Evolutionary conservation across 228 moss, liverwort and hornwort species (phyloP).

Genomic region (Sphagnum magellanicum): DNA sequence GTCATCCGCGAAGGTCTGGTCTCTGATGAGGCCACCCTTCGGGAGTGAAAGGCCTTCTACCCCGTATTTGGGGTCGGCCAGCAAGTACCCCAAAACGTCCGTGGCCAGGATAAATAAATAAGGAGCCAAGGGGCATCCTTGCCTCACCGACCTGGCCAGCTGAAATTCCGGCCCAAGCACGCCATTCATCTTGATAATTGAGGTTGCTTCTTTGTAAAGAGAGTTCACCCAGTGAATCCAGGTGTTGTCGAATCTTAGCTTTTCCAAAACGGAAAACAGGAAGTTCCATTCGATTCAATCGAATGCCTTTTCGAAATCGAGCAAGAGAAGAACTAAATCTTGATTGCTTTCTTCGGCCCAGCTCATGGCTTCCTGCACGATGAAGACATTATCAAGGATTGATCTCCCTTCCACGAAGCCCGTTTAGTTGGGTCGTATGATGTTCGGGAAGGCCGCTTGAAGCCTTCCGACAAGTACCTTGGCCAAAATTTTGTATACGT

Average conservation of each 20-base stretch:
- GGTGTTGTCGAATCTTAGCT: neutral
- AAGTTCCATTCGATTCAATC: neutral
- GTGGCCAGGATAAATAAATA: neutral
- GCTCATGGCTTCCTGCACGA: neutral
- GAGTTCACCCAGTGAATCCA: neutral
- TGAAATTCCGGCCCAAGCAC: too few species aligned
- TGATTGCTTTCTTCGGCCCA: neutral
- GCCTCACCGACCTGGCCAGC: neutral
- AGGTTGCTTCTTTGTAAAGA: neutral
- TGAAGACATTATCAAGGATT: neutral
- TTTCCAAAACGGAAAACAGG: rapidly evolving
- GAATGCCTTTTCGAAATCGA: neutral
- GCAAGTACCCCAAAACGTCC: neutral
- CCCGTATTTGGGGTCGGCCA: neutral
- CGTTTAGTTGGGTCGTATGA: neutral
- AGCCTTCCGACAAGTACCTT: neutral
- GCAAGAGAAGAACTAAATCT: neutral
- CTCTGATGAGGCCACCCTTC: neutral
- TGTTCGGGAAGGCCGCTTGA: neutral
- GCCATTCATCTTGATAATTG: too few species aligned
- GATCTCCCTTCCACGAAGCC: neutral
- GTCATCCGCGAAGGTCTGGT: neutral
- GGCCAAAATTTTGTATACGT: neutral
- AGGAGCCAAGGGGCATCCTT: neutral
- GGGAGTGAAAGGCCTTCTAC: neutral